A percentile compares a stretch with the other conserved stretches of the same genome.
Evolutionary conservation across 2,329 filamentous ascomycete species (phyloP).

Genomic region (Fusarium lyarnte): DNA sequence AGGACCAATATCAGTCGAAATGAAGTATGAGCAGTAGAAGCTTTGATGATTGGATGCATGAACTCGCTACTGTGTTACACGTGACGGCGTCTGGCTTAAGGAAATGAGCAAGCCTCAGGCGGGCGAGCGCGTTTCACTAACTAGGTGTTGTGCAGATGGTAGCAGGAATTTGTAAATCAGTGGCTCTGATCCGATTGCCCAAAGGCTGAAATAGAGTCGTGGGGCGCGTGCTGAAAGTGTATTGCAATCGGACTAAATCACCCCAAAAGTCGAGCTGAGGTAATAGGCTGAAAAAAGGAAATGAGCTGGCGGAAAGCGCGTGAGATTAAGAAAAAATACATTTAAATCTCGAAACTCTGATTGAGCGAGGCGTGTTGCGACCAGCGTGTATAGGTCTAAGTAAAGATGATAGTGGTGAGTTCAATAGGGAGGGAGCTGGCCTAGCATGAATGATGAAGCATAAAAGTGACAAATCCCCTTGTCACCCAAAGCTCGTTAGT

Average conservation of each 20-base stretch:
- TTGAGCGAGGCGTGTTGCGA: constrained; percentile 9
- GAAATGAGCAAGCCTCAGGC: neutral
- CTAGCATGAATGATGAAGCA: neutral
- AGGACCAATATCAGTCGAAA: neutral
- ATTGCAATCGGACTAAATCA: constrained; percentile 22
- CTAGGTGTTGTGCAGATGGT: constrained; percentile 20
- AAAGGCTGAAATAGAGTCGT: constrained; percentile 38
- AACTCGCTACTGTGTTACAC: constrained; percentile 8
- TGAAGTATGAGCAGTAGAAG: neutral
- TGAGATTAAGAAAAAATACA: constrained; percentile 5
- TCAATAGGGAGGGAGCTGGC: constrained; percentile 3
- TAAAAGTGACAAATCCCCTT: neutral
- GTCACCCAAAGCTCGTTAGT: constrained; percentile 19
- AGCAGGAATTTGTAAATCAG: constrained; percentile 28
- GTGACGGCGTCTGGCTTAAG: constrained; percentile 1
- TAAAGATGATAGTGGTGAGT: neutral
- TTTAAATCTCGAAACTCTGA: constrained; percentile 1
- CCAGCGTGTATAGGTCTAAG: constrained; percentile 18
- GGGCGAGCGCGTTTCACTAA: constrained; percentile 11
- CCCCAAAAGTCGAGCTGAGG: constrained; percentile 20
- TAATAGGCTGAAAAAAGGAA: constrained; percentile 20
- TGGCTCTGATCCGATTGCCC: constrained; percentile 33
- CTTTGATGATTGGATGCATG: constrained; percentile 7
- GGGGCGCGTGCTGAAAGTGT: constrained; percentile 33
- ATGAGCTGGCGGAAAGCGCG: constrained; percentile 27